Percentiles rank a stretch among this genome's conserved stretches.
phyloP scores from a whole-genome alignment of 805 yeast species.

The Lipomyces chichibuensis region DNA sequence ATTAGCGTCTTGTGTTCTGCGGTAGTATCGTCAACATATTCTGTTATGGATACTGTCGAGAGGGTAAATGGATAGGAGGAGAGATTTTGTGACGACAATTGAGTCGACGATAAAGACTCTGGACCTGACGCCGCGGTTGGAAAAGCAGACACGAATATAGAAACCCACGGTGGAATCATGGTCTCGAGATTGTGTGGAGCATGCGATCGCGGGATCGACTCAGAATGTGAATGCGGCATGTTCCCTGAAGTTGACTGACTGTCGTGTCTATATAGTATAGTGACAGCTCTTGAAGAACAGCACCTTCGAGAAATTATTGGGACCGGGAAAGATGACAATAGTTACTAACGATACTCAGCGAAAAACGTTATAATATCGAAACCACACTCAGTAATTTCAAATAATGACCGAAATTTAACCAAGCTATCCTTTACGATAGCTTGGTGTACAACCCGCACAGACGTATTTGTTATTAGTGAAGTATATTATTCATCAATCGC shows the following conservation, averaged over 20 bases:
- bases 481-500: too few relatives aligned
- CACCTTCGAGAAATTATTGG: neutral
- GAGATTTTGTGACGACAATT: neutral
- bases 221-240: neutral
- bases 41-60: conserved; percentile 26
- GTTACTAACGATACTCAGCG: neutral
- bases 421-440: too few relatives aligned
- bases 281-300: neutral
- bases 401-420: too few relatives aligned
- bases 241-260: neutral
- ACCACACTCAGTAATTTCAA: neutral
- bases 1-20: conserved; percentile 10
- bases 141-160: conserved; percentile 15
- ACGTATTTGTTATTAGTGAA: too few relatives aligned
- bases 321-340: neutral
- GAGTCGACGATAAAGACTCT: neutral
- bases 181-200: conserved; percentile 23
- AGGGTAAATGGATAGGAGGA: conserved; percentile 24
- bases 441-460: too few relatives aligned
- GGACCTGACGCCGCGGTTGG: neutral
- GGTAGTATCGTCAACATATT: neutral
- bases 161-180: conserved; percentile 30
- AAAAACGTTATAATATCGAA: neutral
- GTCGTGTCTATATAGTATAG: neutral
- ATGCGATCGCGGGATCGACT: neutral